Evolutionary conservation across 768 basidiomycete genomes (phyloP).

Genomic region (Royoungia palumana): DNA sequence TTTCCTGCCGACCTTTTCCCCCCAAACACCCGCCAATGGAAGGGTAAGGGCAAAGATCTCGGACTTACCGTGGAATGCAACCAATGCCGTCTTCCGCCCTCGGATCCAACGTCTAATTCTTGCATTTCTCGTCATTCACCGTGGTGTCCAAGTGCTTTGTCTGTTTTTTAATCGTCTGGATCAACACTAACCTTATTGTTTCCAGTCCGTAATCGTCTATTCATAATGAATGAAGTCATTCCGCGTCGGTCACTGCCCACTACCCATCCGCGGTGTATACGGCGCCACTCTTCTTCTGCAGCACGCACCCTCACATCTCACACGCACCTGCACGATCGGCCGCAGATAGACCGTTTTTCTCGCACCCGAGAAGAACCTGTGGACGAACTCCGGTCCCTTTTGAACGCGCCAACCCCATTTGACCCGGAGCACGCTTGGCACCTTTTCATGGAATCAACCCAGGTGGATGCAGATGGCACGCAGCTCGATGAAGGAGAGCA

Average conservation of each 20-base stretch:
- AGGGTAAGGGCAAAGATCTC: constrained; percentile 51
- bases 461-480: constrained; percentile 7
- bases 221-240: constrained; percentile 37
- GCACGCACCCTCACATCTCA: constrained; percentile 14
- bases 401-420: constrained; percentile 20
- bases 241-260: constrained; percentile 22
- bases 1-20: constrained; percentile 52
- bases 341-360: not conserved
- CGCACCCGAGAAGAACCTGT: constrained; percentile 2
- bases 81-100: constrained; percentile 24
- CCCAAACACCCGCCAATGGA: constrained; percentile 48
- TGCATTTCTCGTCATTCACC: constrained; percentile 46
- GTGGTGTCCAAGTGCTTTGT: constrained; percentile 44
- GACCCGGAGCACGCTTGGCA: constrained; percentile 41
- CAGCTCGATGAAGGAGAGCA: constrained; percentile 21
- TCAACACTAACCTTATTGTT: constrained; percentile 7
- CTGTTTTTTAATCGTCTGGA: not conserved
- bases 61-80: constrained; percentile 29
- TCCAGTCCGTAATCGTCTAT: constrained; percentile 34
- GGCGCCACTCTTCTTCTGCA: constrained; percentile 25
- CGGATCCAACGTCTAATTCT: constrained; percentile 37
- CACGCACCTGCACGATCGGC: constrained; percentile 6
- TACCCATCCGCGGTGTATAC: constrained; percentile 10
- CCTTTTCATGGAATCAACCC: constrained; percentile 28
- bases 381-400: constrained; percentile 19